Base-by-base conservation (phyloP, 2,329 filamentous ascomycete species). In the Botrytis cinerea region DNA sequence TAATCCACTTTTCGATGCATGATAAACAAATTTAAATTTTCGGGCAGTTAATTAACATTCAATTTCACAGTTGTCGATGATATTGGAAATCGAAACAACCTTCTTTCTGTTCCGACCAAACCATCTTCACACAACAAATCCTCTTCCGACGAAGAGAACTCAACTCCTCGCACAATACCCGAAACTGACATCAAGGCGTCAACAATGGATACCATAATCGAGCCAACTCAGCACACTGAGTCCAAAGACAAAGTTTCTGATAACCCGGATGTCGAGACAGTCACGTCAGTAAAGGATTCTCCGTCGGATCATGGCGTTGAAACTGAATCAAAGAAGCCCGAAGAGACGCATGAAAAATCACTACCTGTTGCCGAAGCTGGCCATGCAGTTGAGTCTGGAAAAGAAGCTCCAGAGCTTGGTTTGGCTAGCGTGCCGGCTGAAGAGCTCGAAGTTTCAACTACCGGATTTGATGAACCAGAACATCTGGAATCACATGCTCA, bases 21-120 rank as follows among this genome's bases (percentile, higher is more conserved):
- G 38, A 18, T n/a, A 28, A 62, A 28, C 9, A 40, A 43, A 9
- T 43, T 70, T 64, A 43, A 66, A 71, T 46, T 51, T 8, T 46
- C 7, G 6, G 60, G 14, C 2, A 66, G 20, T 12, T 54, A 32
- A 72, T 70, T 66, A 75, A 69, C 60, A 60, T 59, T 35, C 38
- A 70, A n/a, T 25, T 51, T 57, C 64, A 38, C 74, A 87, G 86
- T 84, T 35, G 84, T 84, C 28, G 87, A 88, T 77, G 83, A 84
- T n/a, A 75, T 78, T 12, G 87, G 87, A 63, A 87, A 88, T 77
- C 81, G 82, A 75, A 88, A 89, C 81, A 89, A 89, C 77, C 78
- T 87, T 63, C 78, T 87, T 32, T 76, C 81, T 46, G 82, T 84
- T 20, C 79, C 79, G 20, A 45, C 66, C 22, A 71, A 66, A 38